These are phyloP conservation scores for Blastobotrys serpentis DNA, from an alignment of 1,139 yeast genomes.

Conservation along the genomic window DNA sequence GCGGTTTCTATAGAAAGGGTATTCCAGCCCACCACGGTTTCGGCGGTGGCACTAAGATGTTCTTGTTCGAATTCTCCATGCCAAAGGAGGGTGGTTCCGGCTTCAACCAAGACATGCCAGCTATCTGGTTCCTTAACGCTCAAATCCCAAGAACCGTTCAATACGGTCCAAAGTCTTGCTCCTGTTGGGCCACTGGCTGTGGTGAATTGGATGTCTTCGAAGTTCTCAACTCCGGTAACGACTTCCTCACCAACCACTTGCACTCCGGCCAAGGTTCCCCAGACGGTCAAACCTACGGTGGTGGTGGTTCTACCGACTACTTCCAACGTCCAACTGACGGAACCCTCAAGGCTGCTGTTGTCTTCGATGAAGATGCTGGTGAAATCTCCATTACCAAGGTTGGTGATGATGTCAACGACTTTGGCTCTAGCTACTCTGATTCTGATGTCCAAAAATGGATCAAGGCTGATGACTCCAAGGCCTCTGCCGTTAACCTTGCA, in stretches of 20 bases:
- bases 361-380: conserved; percentile 50
- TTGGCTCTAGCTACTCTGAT: conserved; percentile 8
- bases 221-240: conserved; percentile 69
- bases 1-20: conserved; percentile 84
- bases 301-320: conserved; percentile 88
- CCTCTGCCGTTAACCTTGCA: conserved; percentile 2
- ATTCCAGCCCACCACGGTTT: conserved; percentile 94
- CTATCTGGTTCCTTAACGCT: conserved; percentile 92
- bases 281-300: conserved; percentile 46
- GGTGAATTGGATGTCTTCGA: conserved; percentile 96
- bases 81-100: conserved; percentile 59
- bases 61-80: conserved; percentile 88
- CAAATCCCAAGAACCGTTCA: conserved; percentile 92
- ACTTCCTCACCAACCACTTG: conserved; percentile 73
- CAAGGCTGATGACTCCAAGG: conserved; percentile 2
- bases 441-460: conserved; percentile 15
- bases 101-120: conserved; percentile 83
- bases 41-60: conserved; percentile 65
- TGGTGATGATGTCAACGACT: conserved; percentile 16
- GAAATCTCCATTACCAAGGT: conserved; percentile 17
- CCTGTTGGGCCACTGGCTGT: conserved; percentile 96
- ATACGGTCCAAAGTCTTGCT: conserved; percentile 74
- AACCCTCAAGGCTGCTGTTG: conserved; percentile 85
- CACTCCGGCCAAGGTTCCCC: conserved; percentile 80
- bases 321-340: conserved; percentile 76